Evolutionary conservation across 768 basidiomycete genomes (phyloP), one percentile per base, ranked within the genome.

Genomic region (Termitomyces sp.): DNA sequence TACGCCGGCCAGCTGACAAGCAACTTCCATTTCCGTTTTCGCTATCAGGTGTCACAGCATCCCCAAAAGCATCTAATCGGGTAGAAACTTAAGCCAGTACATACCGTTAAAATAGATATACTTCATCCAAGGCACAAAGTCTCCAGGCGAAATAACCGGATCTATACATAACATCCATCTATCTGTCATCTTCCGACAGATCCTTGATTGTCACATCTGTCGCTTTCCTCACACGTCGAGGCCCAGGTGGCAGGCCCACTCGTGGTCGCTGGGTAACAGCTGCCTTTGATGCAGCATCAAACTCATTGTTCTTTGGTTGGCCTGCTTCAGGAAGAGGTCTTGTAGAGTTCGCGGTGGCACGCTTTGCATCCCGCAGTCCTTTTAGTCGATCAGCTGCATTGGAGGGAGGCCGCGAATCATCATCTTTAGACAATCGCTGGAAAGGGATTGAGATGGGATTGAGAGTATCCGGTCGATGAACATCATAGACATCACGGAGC

Each of bases 321-420:
- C n/a, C 31, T 34, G 49, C n/a, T 42, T 29, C 44, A 46, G 56
- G n/a, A 29, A 40, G 49, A 29, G 23, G 40, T 44, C 40, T 32
- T 25, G 32, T 29, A 16, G 53, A 27, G 10, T 34, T 54, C 25
- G 43, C 21, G 34, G 52, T 72, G 19, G 63, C 66, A 11, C 79
- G 77, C 65, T 77, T 81, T 27, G 77, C 78, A 57, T 82, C 81
- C 21, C 83, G 74, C 21, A 83, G 58, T 19, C 77, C 78, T 65
- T 75, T 80, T 51, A 84, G 66, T 34, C 82, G 76, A 58, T 82
- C 74, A 2, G 72, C 70, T 7, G 77, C 76, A 60, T 68, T 76
- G 9, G 75, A 77, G 12, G 70, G 64, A 25, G 41, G 58, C 42
- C 60, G 48, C 17, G 35, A 50, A 35, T 68, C 62, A 53, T 68